A percentile compares a stretch with the other conserved stretches of the same genome.
phyloP scores from a whole-genome alignment of 2,329 filamentous ascomycete species.

The Curvularia hawaiiensis region DNA sequence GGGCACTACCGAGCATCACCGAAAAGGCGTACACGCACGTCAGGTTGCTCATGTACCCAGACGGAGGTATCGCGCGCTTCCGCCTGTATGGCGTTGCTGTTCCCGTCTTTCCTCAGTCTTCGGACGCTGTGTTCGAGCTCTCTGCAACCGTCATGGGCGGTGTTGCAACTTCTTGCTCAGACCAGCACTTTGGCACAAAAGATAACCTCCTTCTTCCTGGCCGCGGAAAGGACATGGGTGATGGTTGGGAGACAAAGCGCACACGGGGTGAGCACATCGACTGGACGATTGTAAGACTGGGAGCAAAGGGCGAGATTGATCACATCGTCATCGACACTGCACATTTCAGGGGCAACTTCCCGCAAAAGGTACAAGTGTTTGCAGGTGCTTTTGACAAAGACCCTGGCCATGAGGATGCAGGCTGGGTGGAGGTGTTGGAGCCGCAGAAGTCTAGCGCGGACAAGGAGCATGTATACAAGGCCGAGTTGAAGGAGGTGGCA shows the following conservation, averaged over 20 bases:
- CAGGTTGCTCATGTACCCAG: slow-evolving; percentile 81
- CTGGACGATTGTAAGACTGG: slow-evolving; percentile 79
- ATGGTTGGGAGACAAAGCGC: slow-evolving; percentile 84
- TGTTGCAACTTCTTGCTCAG: slow-evolving; percentile 75
- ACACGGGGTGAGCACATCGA: slow-evolving; percentile 76
- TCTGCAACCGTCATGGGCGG: slow-evolving; percentile 80
- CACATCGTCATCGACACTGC: slow-evolving; percentile 78
- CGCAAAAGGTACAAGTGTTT: slow-evolving; percentile 72
- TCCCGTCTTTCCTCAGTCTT: slow-evolving; percentile 73
- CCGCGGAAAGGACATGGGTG: slow-evolving; percentile 82
- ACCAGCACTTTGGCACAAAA: slow-evolving; percentile 84
- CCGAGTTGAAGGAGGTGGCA: slow-evolving; percentile 53
- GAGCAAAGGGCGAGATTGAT: slow-evolving; percentile 67
- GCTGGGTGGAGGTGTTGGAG: slow-evolving; percentile 69
- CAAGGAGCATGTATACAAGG: slow-evolving; percentile 69
- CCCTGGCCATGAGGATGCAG: slow-evolving; percentile 61
- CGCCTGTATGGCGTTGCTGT: slow-evolving; percentile 76
- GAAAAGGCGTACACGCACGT: slow-evolving; percentile 78
- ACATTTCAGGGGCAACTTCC: slow-evolving; percentile 84
- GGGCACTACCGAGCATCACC: slow-evolving; percentile 64
- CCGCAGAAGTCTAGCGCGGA: slow-evolving; percentile 75
- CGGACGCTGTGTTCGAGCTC: slow-evolving; percentile 71
- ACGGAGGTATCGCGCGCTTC: slow-evolving; percentile 83
- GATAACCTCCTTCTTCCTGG: slow-evolving; percentile 81
- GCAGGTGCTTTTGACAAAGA: slow-evolving; percentile 64